Evolutionary conservation across 2,329 filamentous ascomycete genomes (phyloP), one percentile per base, ranked within the genome.

Genomic region (Parastagonospora avenae): DNA sequence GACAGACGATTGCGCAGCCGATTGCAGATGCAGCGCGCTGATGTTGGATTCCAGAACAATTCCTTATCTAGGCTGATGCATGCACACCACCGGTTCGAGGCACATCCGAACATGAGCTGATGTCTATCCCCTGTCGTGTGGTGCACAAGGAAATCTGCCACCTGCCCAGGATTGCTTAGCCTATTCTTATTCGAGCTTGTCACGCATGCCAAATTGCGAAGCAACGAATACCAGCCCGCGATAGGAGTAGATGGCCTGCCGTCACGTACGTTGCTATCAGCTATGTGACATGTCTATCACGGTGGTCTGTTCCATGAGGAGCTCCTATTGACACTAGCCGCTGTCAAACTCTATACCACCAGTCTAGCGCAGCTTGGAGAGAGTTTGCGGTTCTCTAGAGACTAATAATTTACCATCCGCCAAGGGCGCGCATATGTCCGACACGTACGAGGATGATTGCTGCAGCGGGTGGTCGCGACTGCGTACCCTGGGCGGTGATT

Each of bases 371-470:
- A 24, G 5, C 19, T 24, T 24, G 19, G 19, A 24, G 19, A 24
- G 19, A 24, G 19, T 24, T 24, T 24, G 19, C 19, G 19, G 5
- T 24, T 24, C 19, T 24, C 19, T 5, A 24, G 19, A 24, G 19
- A 7, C 10, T 8, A 28, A 24, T 24, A 42, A 50, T 41, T 32
- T 37, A 50, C 42, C 32, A 30, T 32, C 30, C 39, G 39, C 42
- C 44, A 47, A 46, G 30, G 42, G 54, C 64, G 64, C 61, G 59
- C 54, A 41, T 39, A 44, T n/a, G 43, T 30, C 35, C 35, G 33
- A 28, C 27, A 45, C 51, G 45, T 30, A 27, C 33, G 45, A 50
- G 52, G 48, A 57, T 59, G 57, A 49, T 55, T 53, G 51, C 43
- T 50, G 44, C 42, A 44, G 44, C 46, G 46, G 48, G 42, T 42